Evolutionary conservation across 2,329 filamentous ascomycete genomes (phyloP), one percentile per base, ranked within the genome.

Genomic region (Dothideomycetes sp.): DNA sequence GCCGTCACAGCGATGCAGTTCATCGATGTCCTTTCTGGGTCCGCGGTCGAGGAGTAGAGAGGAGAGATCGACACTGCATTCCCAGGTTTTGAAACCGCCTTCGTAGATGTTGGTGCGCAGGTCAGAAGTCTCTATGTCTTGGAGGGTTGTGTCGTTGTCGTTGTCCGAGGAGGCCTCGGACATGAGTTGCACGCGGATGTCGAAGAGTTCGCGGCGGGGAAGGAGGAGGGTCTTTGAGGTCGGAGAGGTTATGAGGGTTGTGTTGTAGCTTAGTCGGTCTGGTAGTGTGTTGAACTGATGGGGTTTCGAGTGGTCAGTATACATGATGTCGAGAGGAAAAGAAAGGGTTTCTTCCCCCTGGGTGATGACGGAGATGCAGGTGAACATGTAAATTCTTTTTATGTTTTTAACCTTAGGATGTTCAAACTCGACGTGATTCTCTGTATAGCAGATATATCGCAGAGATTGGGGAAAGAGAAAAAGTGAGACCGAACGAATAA

Each of bases 71-170:
- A 87, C 69, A 45, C 81, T 85, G 62, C 84, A 88, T 64, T 91
- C 84, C 84, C 84, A 91, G 53, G 82, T 88, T 66, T 91, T 91
- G 66, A 89, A 87, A 17, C 84, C 84, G 43, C 84, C 84, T 63
- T 91, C 84, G 61, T 91, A 91, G 45, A 89, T 75, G 37, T 84
- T 84, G 41, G 82, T 83, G 59, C 78, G 82, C 49, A 91, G 79
- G 60, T 91, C 84, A 48, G 83, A 78, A 44, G 71, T 69, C 24
- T 77, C 78, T 17, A 86, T 63, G 47, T 73, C 70, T 27, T 76
- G 79, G 24, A 85, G 65, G 1, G 70, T 68, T 1, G 73, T 71
- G 18, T 68, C 64, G 41, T 48, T 67, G 16, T 60, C 61, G 5
- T 41, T 35, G 11, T 64, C 51, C n/a, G 48, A 25, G 20, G 62